Evolutionary conservation across 2,329 filamentous ascomycete species (phyloP), one percentile per base, ranked within the genome.

Genomic region (Calonectria leucothoes): DNA sequence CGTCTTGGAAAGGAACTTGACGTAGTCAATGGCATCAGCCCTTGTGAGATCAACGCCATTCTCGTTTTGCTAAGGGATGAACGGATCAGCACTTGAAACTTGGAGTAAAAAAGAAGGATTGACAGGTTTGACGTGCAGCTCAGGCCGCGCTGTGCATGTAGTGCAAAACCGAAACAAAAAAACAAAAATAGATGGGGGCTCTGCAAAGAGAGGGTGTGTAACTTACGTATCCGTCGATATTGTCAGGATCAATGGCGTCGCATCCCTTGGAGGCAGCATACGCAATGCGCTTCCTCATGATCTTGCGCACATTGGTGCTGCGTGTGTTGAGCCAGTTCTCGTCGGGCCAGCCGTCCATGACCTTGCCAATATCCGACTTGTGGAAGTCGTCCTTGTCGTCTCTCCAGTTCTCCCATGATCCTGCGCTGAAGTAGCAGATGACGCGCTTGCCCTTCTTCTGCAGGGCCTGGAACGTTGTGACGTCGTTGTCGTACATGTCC

Each of bases 381-480:
- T 84, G 79, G 79, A 94, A 94, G 6, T 89, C 78, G 42, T 79
- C 80, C 27, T 87, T 86, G 80, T 95, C 93, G 1, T 87, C 83
- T 6, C 93, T 88, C 85, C 88, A 91, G 66, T 91, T 81, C 82
- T 95, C 93, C 78, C 89, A 94, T 6, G 90, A 92, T 0, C 93
- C 93, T 0, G 92, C 93, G 67, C 91, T 93, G 84, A 95, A 95
- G 84, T 95, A 95, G 86, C 93, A 95, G 73, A 95, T 92, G 67
- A 94, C 90, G 74, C 89, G 91, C 79, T 90, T 90, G 15, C 88
- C 89, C 10, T 84, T 82, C 66, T 89, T 90, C 72, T 88, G 85
- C 82, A 93, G 91, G 20, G 91, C 84, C 73, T 91, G 86, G 71
- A 93, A 81, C 1, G 82, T 82, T 15, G 75, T 63, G 2, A 70